Conservation (phyloP, 2,329 filamentous ascomycete species). For the Nothophaeocryptopus gaeumannii region DNA sequence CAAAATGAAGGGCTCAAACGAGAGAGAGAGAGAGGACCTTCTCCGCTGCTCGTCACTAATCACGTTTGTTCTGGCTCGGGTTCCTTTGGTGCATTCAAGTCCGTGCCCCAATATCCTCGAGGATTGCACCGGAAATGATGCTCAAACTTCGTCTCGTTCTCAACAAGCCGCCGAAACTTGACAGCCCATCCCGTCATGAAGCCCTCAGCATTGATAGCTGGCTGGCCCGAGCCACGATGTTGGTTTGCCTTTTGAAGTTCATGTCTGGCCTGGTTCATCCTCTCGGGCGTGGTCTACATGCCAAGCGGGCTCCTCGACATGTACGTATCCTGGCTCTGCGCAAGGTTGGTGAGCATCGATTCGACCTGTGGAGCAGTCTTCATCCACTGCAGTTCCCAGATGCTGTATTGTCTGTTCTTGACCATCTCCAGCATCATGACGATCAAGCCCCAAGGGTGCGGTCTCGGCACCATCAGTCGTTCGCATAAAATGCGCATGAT, state of each 20-base stretch:
- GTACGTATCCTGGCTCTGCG: conserved; percentile 26
- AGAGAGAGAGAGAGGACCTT: not conserved
- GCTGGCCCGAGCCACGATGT: too few species aligned
- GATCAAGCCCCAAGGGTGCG: conserved; percentile 93
- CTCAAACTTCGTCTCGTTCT: not conserved
- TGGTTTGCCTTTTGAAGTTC: too few species aligned
- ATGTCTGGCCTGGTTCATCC: not conserved
- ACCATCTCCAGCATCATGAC: conserved; percentile 84
- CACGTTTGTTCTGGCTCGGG: not conserved
- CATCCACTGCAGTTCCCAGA: conserved; percentile 91
- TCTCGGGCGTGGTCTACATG: not conserved
- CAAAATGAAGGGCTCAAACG: conserved; percentile 22
- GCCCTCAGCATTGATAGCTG: too few species aligned
- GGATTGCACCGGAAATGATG: not conserved
- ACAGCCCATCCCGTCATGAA: too few species aligned
- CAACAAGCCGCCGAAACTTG: not conserved
- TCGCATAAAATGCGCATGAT: conserved; percentile 87
- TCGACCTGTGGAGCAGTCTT: conserved; percentile 80
- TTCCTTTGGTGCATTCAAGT: not conserved
- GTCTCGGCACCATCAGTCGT: conserved; percentile 81
- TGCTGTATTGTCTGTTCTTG: conserved; percentile 85
- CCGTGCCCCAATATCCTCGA: not conserved
- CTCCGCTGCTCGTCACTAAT: not conserved
- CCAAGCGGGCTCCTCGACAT: conserved; percentile 14
- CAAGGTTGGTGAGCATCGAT: conserved; percentile 34